Percentiles rank a stretch among this genome's conserved stretches.
These are phyloP conservation scores for Ustilago hordei DNA, from an alignment of 1,284 basidiomycete genomes.

Conservation along the genomic window DNA sequence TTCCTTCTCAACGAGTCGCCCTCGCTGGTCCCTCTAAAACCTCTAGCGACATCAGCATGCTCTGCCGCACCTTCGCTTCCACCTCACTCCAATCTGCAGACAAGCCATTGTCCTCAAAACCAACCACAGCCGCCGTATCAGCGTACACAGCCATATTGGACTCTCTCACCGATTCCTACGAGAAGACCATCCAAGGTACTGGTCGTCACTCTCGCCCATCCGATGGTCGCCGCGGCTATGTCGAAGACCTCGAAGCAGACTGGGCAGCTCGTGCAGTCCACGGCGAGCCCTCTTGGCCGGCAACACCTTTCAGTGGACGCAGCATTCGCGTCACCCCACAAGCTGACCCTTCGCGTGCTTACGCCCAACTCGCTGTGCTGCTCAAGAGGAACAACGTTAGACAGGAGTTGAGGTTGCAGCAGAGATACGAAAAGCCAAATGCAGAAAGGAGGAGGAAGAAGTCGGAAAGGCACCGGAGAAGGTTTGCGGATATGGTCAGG, in stretches of 20 bases:
- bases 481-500: conserved; percentile 67
- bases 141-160: conserved; percentile 45
- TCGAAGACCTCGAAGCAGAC: conserved; percentile 44
- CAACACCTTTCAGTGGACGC: conserved; percentile 41
- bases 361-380: conserved; percentile 38
- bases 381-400: conserved; percentile 60
- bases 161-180: conserved; percentile 32
- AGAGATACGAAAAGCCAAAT: conserved; percentile 69
- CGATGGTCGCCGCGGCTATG: conserved; percentile 35
- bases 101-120: conserved; percentile 7
- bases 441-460: conserved; percentile 64
- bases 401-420: conserved; percentile 58
- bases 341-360: conserved; percentile 43
- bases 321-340: conserved; percentile 33
- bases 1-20: conserved; percentile 6
- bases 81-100: conserved; percentile 25
- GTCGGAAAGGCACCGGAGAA: conserved; percentile 65
- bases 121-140: conserved; percentile 19
- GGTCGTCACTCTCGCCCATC: conserved; percentile 27
- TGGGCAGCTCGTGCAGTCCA: conserved; percentile 37
- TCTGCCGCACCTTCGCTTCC: conserved; percentile 43
- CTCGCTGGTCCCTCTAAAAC: conserved; percentile 15
- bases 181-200: conserved; percentile 24
- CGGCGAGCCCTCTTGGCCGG: conserved; percentile 46
- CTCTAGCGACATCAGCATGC: conserved; percentile 20